phyloP scores from a whole-genome alignment of 768 basidiomycete species.

The Naganishia randhawae region DNA sequence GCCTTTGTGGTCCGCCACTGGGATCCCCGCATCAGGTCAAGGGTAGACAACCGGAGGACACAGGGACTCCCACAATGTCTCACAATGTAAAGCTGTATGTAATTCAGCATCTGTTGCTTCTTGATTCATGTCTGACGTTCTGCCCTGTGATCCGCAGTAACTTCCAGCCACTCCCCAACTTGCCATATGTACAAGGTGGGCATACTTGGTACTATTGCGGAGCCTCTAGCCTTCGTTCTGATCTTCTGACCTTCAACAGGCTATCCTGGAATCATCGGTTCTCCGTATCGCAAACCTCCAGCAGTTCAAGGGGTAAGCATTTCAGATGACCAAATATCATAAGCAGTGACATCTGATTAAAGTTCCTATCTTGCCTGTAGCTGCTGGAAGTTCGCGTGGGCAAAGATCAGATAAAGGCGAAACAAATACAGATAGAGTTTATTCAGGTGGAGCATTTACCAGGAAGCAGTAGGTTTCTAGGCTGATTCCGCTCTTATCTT shows the following conservation, averaged over 20 bases:
- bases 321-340: too few species aligned
- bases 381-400: conserved; percentile 74
- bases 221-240: neutral
- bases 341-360: neutral
- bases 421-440: conserved; percentile 87
- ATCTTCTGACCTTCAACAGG: neutral
- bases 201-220: neutral
- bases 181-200: conserved; percentile 31
- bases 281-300: conserved; percentile 36
- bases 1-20: neutral
- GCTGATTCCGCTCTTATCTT: neutral
- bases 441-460: conserved; percentile 73
- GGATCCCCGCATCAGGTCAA: neutral
- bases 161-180: conserved; percentile 47
- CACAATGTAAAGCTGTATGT: conserved; percentile 26
- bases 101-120: neutral
- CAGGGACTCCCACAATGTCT: conserved; percentile 17
- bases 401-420: conserved; percentile 69
- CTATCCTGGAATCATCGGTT: conserved; percentile 45
- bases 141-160: conserved; percentile 19
- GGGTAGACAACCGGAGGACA: neutral
- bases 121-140: neutral
- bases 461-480: conserved; percentile 58
- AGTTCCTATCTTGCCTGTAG: neutral
- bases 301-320: conserved; percentile 42